These are phyloP conservation scores for Wallacemonas rigidus DNA, from an alignment of 208 protist genomes.

Conservation along the genomic window DNA sequence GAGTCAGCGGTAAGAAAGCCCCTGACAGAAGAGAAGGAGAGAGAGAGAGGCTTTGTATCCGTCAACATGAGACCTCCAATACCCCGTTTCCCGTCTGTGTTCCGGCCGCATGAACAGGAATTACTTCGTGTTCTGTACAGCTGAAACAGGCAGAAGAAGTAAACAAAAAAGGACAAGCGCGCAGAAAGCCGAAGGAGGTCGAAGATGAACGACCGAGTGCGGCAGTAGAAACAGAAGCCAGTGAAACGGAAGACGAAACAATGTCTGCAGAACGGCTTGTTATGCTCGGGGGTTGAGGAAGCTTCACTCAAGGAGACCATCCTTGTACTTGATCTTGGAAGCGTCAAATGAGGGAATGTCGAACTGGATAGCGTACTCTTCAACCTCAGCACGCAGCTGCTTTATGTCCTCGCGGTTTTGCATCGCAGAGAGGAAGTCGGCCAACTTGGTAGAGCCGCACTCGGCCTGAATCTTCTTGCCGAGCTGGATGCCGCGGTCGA, in stretches of 20 bases:
- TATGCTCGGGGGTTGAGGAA: too few relatives aligned
- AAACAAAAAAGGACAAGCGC: conserved; percentile 1
- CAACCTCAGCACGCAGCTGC: conserved; percentile 79
- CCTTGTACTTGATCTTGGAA: conserved; percentile 72
- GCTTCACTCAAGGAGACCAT: conserved; percentile 39
- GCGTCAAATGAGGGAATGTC: conserved; percentile 87
- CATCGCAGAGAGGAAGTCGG: conserved; percentile 75
- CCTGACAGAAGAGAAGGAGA: neutral
- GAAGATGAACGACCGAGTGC: neutral
- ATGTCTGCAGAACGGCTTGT: neutral
- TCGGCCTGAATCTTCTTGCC: conserved; percentile 72
- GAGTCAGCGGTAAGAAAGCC: neutral
- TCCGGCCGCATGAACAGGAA: too few relatives aligned
- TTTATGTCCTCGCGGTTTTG: conserved; percentile 35
- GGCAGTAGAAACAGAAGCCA: neutral
- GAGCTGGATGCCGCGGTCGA: conserved; percentile 87
- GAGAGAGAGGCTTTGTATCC: neutral
- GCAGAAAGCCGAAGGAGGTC: neutral
- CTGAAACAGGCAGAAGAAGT: neutral
- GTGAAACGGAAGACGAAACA: conserved; percentile 23
- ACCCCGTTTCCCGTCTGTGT: too few relatives aligned
- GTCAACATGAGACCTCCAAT: neutral
- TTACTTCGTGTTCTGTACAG: too few relatives aligned
- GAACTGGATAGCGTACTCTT: conserved; percentile 79
- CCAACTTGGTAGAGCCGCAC: conserved; percentile 55